Conservation (phyloP, 2,329 filamentous ascomycete genomes). For the Beauveria sp. region DNA sequence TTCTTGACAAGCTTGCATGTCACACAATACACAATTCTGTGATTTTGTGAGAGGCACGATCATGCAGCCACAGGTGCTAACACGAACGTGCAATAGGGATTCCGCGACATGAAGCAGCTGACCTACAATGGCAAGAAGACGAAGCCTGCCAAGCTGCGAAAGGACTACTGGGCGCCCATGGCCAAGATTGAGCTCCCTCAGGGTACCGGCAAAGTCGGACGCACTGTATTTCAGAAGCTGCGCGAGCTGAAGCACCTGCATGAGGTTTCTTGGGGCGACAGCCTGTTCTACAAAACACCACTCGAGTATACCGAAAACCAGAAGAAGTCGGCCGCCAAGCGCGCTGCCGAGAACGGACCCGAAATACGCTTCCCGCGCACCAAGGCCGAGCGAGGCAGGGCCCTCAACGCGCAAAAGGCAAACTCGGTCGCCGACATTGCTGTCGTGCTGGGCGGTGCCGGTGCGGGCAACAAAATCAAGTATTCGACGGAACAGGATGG, state of each 20-base stretch:
- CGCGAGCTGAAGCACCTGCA: slow-evolving; percentile 57
- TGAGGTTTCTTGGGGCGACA: slow-evolving; percentile 51
- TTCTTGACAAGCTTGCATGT: not conserved
- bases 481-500: slow-evolving; percentile 9
- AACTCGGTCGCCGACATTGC: slow-evolving; percentile 59
- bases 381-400: slow-evolving; percentile 38
- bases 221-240: slow-evolving; percentile 53
- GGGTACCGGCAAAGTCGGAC: slow-evolving; percentile 45
- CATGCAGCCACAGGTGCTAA: not conserved
- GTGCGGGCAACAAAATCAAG: slow-evolving; percentile 42
- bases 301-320: slow-evolving; percentile 26
- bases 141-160: slow-evolving; percentile 53
- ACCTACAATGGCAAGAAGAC: slow-evolving; percentile 63
- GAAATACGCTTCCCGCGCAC: slow-evolving; percentile 27
- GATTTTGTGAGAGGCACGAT: no score
- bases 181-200: slow-evolving; percentile 50
- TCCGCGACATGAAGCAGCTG: slow-evolving; percentile 46
- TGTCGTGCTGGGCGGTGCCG: slow-evolving; percentile 43
- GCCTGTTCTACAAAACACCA: slow-evolving; percentile 33
- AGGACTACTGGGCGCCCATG: slow-evolving; percentile 59
- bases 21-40: not conserved
- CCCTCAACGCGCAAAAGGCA: slow-evolving; percentile 51
- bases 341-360: slow-evolving; percentile 23
- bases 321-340: slow-evolving; percentile 23
- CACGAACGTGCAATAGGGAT: slow-evolving; percentile 20